These are phyloP conservation scores for Papiliotrema nemorosa DNA, from an alignment of 1,284 basidiomycete genomes.

Conservation along the genomic window DNA sequence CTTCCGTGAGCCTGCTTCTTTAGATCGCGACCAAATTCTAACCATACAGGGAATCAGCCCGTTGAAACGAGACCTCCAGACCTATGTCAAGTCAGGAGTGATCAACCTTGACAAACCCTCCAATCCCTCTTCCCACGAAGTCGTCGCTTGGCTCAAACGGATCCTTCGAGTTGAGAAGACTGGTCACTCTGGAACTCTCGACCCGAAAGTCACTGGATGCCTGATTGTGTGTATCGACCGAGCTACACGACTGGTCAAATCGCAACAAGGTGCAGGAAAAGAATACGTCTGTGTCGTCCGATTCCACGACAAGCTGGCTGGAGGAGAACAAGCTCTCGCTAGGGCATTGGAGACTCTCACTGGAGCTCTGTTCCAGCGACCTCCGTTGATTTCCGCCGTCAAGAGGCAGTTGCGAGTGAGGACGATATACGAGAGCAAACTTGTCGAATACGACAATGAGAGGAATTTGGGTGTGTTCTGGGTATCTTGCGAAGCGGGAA, in stretches of 20 bases:
- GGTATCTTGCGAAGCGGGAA: constrained; percentile 98
- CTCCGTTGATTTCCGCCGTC: constrained; percentile 97
- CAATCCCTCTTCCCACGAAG: constrained; percentile 99
- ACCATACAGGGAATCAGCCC: constrained; percentile 67
- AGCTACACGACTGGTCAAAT: constrained; percentile 99
- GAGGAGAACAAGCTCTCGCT: constrained; percentile 73
- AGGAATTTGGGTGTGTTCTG: constrained; percentile 96
- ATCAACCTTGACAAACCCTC: constrained; percentile 99
- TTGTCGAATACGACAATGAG: constrained; percentile 97
- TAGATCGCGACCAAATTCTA: not conserved
- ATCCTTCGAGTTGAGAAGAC: constrained; percentile 98
- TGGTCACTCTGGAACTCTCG: constrained; percentile 70
- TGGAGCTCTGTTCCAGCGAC: constrained; percentile 97
- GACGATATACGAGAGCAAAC: constrained; percentile 94
- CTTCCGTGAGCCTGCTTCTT: constrained; percentile 48
- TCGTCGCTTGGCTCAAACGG: constrained; percentile 96
- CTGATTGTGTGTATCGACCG: constrained; percentile 99
- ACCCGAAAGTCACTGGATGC: constrained; percentile 99
- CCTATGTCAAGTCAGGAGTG: constrained; percentile 95
- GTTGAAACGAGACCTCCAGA: constrained; percentile 83
- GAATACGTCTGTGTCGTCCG: constrained; percentile 97
- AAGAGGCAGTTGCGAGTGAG: constrained; percentile 97
- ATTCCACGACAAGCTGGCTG: constrained; percentile 77
- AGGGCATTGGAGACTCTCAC: constrained; percentile 94
- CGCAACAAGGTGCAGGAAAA: constrained; percentile 71